These are phyloP conservation scores for Calonectria hongkongensis DNA, from an alignment of 2,329 filamentous ascomycete species.

Conservation along the genomic window DNA sequence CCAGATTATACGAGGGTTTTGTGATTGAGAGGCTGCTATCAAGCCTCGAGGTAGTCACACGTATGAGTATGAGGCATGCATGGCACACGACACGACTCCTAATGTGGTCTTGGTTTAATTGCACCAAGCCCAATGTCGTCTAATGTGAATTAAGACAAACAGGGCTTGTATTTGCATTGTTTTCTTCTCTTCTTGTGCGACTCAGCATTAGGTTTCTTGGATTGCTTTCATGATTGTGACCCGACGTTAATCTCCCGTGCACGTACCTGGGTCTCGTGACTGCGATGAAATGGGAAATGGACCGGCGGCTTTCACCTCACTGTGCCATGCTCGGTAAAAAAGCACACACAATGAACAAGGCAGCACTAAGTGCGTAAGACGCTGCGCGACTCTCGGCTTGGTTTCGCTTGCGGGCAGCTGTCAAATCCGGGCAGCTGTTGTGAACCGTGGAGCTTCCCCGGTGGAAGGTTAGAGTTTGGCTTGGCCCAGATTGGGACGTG, in stretches of 20 bases:
- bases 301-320: background rate
- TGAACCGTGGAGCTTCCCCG: constrained; percentile 20
- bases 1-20: background rate
- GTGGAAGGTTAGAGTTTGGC: constrained; percentile 19
- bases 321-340: background rate
- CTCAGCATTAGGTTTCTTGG: too few relatives aligned
- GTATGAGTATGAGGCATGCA: too few relatives aligned
- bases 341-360: background rate
- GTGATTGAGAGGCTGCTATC: too few relatives aligned
- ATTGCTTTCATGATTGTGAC: too few relatives aligned
- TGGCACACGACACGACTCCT: too few relatives aligned
- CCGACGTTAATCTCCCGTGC: constrained; percentile 21
- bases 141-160: too few relatives aligned
- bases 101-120: too few relatives aligned
- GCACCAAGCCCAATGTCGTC: too few relatives aligned
- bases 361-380: background rate
- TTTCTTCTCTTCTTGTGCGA: too few relatives aligned
- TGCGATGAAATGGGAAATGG: background rate
- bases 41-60: too few relatives aligned
- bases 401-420: constrained; percentile 17
- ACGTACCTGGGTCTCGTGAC: background rate
- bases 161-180: too few relatives aligned
- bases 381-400: background rate
- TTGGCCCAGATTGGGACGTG: constrained; percentile 4
- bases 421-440: constrained; percentile 27